Base-by-base conservation (phyloP, 768 basidiomycete genomes). In the Auricularia sp. region DNA sequence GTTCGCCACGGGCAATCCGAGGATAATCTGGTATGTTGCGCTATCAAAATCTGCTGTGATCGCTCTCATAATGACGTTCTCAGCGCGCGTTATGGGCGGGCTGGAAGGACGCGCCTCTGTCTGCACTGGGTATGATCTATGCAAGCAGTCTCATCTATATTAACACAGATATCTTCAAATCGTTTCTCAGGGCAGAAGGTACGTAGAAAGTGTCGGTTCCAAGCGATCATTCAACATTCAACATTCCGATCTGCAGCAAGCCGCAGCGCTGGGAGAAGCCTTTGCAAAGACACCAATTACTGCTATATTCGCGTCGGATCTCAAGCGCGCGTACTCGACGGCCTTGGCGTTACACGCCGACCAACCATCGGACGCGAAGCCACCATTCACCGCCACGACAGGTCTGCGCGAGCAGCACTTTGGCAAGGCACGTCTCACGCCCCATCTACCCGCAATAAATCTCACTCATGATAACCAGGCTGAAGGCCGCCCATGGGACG, bases 1-100 rank as follows among this genome's bases (percentile, higher is more conserved):
- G 78, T 90, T 68, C 79, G 90, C 63, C 90, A 92, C 71, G 90
- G 85, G 35, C 88, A 92, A 70, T 89, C 89, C 7, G 83, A 81
- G 39, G 90, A 92, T 68, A 92, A 92, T 69, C 67, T 86, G 71
- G 89, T 88, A 61, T 59, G 83, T 71, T 34, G 24, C 29, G 11
- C 13, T 7, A 42, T 42, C 8, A 42, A 8, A 10, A 6, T 8
- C 24, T 37, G 33, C 44, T 16, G 5, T 14, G 11, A 16, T 18
- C 47, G 47, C 18, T 10, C 24, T 59, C 21, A 59, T 6, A 14
- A 8, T 33, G 10, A 6, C 11, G 5, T 18, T 29, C 24, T 10
- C 63, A 83, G 83, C 77, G 71, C 67, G 68, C 73, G 34, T 73
- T 88, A 3, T 90, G 89, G 89, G 88, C 89, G 51, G 90, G 90